Conservation (phyloP, 805 yeast genomes). For the Wickerhamiella domercqiae region DNA sequence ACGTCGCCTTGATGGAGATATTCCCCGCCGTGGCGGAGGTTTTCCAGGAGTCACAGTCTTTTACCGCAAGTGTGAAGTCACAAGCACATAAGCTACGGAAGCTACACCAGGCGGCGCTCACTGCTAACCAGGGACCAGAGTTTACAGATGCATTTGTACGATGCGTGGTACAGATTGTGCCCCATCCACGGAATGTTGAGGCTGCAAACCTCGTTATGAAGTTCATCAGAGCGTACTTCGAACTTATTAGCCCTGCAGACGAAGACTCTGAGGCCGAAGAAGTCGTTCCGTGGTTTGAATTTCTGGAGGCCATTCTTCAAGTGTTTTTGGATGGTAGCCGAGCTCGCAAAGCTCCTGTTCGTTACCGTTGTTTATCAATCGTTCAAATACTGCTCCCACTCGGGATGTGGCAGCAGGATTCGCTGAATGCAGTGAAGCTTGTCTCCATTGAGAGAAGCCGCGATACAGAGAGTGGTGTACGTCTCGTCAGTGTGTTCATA, state of each 20-base stretch:
- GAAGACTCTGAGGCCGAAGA: constrained; percentile 24
- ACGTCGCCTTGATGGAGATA: not conserved
- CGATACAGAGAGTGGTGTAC: constrained; percentile 53
- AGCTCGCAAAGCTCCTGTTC: constrained; percentile 58
- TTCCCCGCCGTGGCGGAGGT: constrained; percentile 5
- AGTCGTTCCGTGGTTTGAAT: constrained; percentile 1
- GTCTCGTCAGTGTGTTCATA: constrained; percentile 75
- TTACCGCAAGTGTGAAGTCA: constrained; percentile 4
- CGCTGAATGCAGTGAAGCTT: constrained; percentile 47
- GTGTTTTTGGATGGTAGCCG: constrained; percentile 55
- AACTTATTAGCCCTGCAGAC: constrained; percentile 48
- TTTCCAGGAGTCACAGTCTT: constrained; percentile 13
- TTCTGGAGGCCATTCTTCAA: constrained; percentile 9
- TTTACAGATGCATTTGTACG: constrained; percentile 48
- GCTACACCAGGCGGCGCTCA: constrained; percentile 6
- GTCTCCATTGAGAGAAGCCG: constrained; percentile 47
- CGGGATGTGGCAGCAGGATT: constrained; percentile 58
- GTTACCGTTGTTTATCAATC: constrained; percentile 67
- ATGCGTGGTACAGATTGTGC: constrained; percentile 48
- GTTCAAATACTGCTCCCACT: constrained; percentile 57
- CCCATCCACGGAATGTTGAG: constrained; percentile 80
- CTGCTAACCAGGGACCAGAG: constrained; percentile 14
- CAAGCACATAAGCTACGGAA: constrained; percentile 5
- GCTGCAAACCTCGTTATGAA: constrained; percentile 77
- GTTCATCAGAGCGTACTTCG: constrained; percentile 71